phyloP scores from a whole-genome alignment of 1,284 basidiomycete species.

The Rhizoctonia solani region DNA sequence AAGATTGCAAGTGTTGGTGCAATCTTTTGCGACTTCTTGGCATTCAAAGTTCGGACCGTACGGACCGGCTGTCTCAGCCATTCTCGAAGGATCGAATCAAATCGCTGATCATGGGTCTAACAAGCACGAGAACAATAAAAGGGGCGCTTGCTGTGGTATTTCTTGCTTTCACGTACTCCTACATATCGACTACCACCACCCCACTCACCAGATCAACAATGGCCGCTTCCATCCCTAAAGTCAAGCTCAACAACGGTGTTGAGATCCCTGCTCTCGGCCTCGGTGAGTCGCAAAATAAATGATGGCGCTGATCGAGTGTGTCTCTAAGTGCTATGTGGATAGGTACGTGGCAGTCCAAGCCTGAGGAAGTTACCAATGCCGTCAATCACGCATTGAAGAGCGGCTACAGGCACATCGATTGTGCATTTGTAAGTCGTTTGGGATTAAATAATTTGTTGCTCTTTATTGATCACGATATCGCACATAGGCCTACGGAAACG shows the following conservation, averaged over 20 bases:
- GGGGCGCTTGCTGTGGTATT: neutral
- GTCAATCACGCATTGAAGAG: constrained; percentile 73
- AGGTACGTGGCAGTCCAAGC: constrained; percentile 81
- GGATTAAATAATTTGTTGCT: neutral
- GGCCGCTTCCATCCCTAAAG: neutral
- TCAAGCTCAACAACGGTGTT: constrained; percentile 54
- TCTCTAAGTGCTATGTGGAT: constrained; percentile 33
- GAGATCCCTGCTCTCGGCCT: constrained; percentile 74
- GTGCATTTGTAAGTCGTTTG: constrained; percentile 61
- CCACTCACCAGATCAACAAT: too few relatives aligned
- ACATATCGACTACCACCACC: constrained; percentile 15
- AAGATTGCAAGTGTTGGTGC: too few relatives aligned
- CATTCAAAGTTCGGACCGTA: constrained; percentile 5
- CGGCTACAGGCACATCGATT: constrained; percentile 81
- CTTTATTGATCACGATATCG: constrained; percentile 41
- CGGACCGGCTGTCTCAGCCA: constrained; percentile 9
- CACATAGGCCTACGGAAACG: constrained; percentile 61
- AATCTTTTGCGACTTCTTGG: too few relatives aligned
- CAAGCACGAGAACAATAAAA: constrained; percentile 30
- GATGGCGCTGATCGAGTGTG: neutral
- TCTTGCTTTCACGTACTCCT: constrained; percentile 23
- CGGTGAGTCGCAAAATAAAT: constrained; percentile 53
- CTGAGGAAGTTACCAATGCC: constrained; percentile 68
- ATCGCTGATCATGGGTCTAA: constrained; percentile 29
- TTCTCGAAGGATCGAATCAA: neutral